Percentiles rank a stretch among this genome's conserved stretches.
Conservation (phyloP, 2,329 filamentous ascomycete species). For the Scedosporium minutisporum region DNA sequence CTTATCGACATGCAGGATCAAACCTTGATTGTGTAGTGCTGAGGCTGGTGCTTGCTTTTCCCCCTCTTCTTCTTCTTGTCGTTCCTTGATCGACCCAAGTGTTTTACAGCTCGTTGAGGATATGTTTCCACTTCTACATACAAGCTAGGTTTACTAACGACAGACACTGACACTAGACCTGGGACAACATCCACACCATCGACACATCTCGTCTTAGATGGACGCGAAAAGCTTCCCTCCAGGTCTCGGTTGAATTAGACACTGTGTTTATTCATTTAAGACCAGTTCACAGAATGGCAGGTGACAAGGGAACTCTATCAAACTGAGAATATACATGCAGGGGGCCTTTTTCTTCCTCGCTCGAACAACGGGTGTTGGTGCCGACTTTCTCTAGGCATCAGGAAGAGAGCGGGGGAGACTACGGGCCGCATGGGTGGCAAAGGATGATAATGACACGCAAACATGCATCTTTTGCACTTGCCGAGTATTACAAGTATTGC, state of each 20-base stretch:
- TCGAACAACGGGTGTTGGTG: neutral
- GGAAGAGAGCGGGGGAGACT: neutral
- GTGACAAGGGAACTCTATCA: neutral
- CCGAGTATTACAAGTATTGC: neutral
- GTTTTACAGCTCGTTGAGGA: neutral
- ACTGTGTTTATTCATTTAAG: neutral
- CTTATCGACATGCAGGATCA: neutral
- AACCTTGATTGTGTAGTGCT: neutral
- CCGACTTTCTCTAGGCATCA: neutral
- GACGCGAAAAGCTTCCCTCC: neutral
- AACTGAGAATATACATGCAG: neutral
- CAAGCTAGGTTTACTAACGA: neutral
- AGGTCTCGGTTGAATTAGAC: neutral
- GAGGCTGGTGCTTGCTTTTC: neutral
- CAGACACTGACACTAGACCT: neutral
- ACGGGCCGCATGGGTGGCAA: neutral
- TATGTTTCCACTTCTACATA: neutral
- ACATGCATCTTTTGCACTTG: neutral
- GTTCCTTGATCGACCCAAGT: neutral
- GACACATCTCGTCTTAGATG: neutral
- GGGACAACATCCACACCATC: neutral
- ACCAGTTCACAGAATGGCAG: neutral
- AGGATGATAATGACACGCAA: neutral
- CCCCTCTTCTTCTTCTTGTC: neutral
- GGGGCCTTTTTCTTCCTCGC: neutral